Percentiles rank a stretch among this genome's conserved stretches.
Conservation (phyloP, 2,329 filamentous ascomycete species). For the Aspergillus jensenii region DNA sequence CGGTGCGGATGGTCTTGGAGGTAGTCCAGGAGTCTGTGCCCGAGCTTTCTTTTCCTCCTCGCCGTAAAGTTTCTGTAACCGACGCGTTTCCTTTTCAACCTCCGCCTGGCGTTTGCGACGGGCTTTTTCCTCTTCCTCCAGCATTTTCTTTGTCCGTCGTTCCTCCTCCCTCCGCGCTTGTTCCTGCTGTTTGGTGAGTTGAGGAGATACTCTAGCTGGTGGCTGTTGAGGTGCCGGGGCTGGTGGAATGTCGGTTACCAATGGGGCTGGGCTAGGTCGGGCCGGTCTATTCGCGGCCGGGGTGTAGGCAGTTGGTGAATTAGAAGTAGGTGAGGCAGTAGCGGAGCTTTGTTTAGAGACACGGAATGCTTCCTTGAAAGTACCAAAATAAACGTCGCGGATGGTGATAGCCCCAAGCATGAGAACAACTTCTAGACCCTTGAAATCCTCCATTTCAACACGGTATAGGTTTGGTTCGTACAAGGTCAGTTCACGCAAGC, state of each 20-base stretch:
- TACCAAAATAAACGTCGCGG: slow-evolving; percentile 61
- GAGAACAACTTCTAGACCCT: slow-evolving; percentile 84
- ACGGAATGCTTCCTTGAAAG: slow-evolving; percentile 76
- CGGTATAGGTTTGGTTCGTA: slow-evolving; percentile 91
- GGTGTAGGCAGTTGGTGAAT: slow-evolving; percentile 24
- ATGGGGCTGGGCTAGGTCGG: slow-evolving; percentile 1
- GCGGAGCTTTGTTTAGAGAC: slow-evolving; percentile 39
- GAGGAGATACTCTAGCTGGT: slow-evolving; percentile 10
- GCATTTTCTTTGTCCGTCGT: slow-evolving; percentile 51
- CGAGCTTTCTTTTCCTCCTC: slow-evolving; percentile 39
- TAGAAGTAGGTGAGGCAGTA: slow-evolving; percentile 3
- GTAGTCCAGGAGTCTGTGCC: slow-evolving; percentile 21
- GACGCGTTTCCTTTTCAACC: slow-evolving; percentile 74
- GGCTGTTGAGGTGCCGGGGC: slow-evolving; percentile 1
- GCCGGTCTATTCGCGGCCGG: slow-evolving; percentile 3
- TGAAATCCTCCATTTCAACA: slow-evolving; percentile 90
- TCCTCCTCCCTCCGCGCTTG: slow-evolving; percentile 50
- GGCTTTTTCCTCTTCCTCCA: slow-evolving; percentile 56
- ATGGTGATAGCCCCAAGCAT: slow-evolving; percentile 61
- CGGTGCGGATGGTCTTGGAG: slow-evolving; percentile 21
- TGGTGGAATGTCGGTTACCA: slow-evolving; percentile 6
- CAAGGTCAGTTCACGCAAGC: slow-evolving; percentile 74
- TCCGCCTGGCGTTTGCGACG: slow-evolving; percentile 49
- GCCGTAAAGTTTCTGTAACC: slow-evolving; percentile 62
- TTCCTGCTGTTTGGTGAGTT: slow-evolving; percentile 36